Evolutionary conservation across 495 filamentous ascomycete genomes (phyloP).

Genomic region (Tuber indicum): DNA sequence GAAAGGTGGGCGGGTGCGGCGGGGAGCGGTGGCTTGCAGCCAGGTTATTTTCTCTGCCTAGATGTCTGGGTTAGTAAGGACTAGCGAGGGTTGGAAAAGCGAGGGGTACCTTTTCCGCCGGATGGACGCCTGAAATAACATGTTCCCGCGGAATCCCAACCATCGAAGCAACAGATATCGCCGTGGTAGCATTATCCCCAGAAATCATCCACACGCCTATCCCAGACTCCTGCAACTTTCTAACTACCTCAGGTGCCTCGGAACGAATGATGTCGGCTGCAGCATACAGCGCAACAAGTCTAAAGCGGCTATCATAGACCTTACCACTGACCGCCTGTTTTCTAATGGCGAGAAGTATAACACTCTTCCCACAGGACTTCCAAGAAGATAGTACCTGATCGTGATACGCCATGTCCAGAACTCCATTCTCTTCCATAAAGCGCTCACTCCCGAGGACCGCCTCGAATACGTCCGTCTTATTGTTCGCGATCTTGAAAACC

Average conservation of each 20-base stretch:
- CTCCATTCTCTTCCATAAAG: constrained; percentile 50
- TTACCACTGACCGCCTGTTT: neutral
- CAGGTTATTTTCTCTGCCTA: constrained; percentile 68
- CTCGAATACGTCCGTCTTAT: constrained; percentile 46
- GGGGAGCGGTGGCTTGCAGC: constrained; percentile 55
- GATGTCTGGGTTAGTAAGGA: constrained; percentile 2
- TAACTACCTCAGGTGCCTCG: constrained; percentile 60
- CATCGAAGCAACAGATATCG: constrained; percentile 61
- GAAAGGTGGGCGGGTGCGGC: neutral
- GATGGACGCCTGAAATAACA: constrained; percentile 79
- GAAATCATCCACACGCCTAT: constrained; percentile 84
- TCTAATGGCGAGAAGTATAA: constrained; percentile 59
- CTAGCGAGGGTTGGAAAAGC: neutral
- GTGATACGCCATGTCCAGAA: constrained; percentile 13
- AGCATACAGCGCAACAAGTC: constrained; percentile 50
- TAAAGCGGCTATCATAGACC: constrained; percentile 15
- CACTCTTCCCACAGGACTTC: constrained; percentile 64
- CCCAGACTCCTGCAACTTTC: constrained; percentile 56
- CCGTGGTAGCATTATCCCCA: constrained; percentile 70
- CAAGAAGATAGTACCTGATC: constrained; percentile 52
- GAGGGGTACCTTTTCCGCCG: constrained; percentile 57
- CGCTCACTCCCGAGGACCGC: constrained; percentile 75
- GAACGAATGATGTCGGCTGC: constrained; percentile 69
- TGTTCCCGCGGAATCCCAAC: constrained; percentile 65
- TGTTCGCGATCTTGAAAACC: constrained; percentile 47